Conservation (phyloP, 2,329 filamentous ascomycete species). For the Venturia aucupariae region DNA sequence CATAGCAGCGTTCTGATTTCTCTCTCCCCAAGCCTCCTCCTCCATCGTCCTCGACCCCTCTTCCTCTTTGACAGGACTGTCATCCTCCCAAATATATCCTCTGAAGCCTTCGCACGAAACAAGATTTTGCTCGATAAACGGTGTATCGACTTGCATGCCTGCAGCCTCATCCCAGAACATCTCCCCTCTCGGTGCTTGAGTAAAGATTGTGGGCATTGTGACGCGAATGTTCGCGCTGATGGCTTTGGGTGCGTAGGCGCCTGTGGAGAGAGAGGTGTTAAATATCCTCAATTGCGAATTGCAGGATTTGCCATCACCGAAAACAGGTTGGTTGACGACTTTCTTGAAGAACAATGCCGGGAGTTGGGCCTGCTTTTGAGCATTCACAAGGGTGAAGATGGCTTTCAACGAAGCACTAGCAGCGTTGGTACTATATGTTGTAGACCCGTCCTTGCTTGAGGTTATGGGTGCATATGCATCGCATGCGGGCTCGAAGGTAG, state of each 20-base stretch:
- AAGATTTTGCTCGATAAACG: conserved; percentile 34
- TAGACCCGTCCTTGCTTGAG: neutral
- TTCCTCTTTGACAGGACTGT: neutral
- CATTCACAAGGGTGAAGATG: neutral
- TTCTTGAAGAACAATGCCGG: conserved; percentile 38
- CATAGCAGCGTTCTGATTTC: neutral
- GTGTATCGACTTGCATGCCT: conserved; percentile 29
- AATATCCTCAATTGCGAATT: conserved; percentile 38
- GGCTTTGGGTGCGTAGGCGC: conserved; percentile 23
- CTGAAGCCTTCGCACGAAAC: conserved; percentile 20
- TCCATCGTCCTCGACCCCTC: neutral
- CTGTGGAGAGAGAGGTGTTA: conserved; percentile 35
- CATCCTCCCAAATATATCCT: neutral
- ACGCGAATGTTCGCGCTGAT: conserved; percentile 28
- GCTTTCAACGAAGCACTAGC: neutral
- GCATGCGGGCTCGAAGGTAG: conserved; percentile 39
- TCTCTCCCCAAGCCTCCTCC: neutral
- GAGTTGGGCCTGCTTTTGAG: neutral
- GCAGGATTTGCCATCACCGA: conserved; percentile 33
- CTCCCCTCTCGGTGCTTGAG: conserved; percentile 16
- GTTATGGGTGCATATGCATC: conserved; percentile 35
- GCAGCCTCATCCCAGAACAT: conserved; percentile 24
- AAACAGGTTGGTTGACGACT: conserved; percentile 46
- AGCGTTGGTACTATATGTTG: neutral
- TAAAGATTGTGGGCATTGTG: conserved; percentile 23